Evolutionary conservation across 495 filamentous ascomycete genomes (phyloP).

Genomic region (Tuber melanosporum): DNA sequence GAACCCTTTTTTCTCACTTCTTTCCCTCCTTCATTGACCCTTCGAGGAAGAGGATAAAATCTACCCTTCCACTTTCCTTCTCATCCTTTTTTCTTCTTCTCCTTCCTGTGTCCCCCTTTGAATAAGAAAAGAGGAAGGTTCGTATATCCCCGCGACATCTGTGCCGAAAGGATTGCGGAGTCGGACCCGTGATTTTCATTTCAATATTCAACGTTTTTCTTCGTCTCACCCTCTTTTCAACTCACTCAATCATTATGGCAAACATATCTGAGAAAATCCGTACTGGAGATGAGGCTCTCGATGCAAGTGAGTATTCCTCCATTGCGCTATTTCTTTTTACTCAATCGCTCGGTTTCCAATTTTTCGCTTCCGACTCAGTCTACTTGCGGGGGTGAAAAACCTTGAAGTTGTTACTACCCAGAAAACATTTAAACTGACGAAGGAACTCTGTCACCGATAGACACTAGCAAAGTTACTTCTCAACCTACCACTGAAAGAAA

Average conservation of each 20-base stretch:
- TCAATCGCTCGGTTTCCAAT: background rate
- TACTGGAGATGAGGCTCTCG: conserved; percentile 47
- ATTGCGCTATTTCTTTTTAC: background rate
- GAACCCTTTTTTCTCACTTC: background rate
- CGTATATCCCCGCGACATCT: background rate
- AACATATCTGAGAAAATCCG: conserved; percentile 41
- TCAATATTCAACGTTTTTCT: background rate
- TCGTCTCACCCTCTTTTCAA: background rate
- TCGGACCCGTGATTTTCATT: background rate
- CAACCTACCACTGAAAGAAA: conserved; percentile 36
- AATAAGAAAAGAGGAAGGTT: background rate
- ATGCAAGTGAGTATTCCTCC: conserved; percentile 42
- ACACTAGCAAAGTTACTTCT: background rate
- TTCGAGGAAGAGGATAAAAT: conserved; percentile 11
- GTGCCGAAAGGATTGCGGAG: background rate
- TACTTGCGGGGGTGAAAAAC: background rate
- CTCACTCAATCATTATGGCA: conserved; percentile 31
- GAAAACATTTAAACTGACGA: background rate
- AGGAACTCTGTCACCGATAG: conserved; percentile 1
- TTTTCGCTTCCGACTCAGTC: background rate
- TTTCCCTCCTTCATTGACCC: background rate
- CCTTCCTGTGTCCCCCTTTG: background rate
- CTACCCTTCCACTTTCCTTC: background rate
- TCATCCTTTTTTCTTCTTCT: background rate
- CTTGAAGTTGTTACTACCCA: background rate